Evolutionary conservation across 2,329 filamentous ascomycete species (phyloP).

Genomic region (Pestalotiopsis sp.): DNA sequence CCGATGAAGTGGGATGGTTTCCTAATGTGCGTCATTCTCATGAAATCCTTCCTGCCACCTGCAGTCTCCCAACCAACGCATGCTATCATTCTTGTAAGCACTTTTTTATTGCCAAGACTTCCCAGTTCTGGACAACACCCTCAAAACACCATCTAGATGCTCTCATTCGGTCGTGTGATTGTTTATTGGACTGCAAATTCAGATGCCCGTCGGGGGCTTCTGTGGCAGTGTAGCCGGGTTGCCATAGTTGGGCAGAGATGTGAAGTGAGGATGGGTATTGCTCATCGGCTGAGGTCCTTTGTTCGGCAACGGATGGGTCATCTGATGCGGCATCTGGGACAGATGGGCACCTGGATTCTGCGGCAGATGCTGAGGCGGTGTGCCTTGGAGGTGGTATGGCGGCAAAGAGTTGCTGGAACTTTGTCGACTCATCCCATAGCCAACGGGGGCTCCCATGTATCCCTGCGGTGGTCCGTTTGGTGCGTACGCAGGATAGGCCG

Average conservation of each 20-base stretch:
- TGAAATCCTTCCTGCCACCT: not conserved
- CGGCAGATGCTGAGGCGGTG: slow-evolving; percentile 37
- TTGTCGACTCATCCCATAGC: slow-evolving; percentile 60
- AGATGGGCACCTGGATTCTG: slow-evolving; percentile 43
- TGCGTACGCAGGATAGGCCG: slow-evolving; percentile 52
- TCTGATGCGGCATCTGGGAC: slow-evolving; percentile 38
- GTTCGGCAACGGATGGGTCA: slow-evolving; percentile 41
- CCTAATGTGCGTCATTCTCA: slow-evolving; percentile 3
- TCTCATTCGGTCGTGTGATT: slow-evolving; percentile 18
- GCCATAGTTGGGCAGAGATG: slow-evolving; percentile 59
- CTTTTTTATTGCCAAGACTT: slow-evolving; percentile 38
- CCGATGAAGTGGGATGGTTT: slow-evolving; percentile 2
- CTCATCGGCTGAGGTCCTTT: slow-evolving; percentile 35
- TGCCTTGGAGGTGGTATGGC: slow-evolving; percentile 45
- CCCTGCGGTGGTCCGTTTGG: slow-evolving; percentile 47
- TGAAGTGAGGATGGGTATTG: slow-evolving; percentile 38
- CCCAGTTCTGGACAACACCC: slow-evolving; percentile 28
- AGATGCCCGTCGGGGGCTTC: slow-evolving; percentile 56
- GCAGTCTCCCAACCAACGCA: not conserved
- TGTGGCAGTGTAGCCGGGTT: slow-evolving; percentile 63
- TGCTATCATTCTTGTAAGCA: not conserved
- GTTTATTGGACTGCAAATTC: slow-evolving; percentile 27
- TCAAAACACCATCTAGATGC: slow-evolving; percentile 21
- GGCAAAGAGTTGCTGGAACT: slow-evolving; percentile 57
- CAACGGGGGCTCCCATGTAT: slow-evolving; percentile 43